Conservation (phyloP, 108 stramenopile genomes). For the Pseudonitzschia pungens region DNA sequence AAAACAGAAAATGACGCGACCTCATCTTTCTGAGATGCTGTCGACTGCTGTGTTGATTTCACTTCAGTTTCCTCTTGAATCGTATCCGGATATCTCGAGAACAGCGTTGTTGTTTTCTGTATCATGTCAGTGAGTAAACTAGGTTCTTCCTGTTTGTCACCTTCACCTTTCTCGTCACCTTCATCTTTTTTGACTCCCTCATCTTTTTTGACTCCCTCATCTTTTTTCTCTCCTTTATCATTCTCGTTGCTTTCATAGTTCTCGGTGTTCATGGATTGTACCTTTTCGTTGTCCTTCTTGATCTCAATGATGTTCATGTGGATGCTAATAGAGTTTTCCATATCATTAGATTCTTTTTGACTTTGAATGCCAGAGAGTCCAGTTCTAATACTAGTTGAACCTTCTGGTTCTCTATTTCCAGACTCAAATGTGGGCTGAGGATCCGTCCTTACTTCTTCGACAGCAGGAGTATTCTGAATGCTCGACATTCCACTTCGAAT, state of each 20-base stretch:
- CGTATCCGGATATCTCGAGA: constrained; percentile 24
- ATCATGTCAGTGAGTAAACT: not conserved
- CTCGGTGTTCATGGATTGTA: not conserved
- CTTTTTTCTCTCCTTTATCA: not conserved
- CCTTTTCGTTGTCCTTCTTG: not conserved
- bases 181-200: not conserved
- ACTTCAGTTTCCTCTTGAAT: constrained; percentile 24
- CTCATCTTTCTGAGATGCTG: not conserved
- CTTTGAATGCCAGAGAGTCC: constrained; percentile 33
- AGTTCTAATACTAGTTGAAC: constrained; percentile 31
- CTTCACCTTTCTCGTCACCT: not conserved
- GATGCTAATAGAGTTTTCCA: constrained; percentile 13
- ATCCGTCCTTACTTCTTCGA: not conserved
- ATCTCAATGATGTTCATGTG: not conserved
- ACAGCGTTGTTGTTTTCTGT: not conserved
- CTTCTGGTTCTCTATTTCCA: constrained; percentile 17
- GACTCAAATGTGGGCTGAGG: not conserved
- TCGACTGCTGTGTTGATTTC: constrained; percentile 1
- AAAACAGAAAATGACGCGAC: not conserved
- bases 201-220: not conserved
- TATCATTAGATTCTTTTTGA: not conserved
- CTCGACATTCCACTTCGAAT: constrained; percentile 25
- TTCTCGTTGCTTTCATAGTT: no score
- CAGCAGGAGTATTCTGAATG: constrained; percentile 13
- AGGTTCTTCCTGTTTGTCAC: not conserved